Percentiles rank a stretch among this genome's conserved stretches.
These are phyloP conservation scores for Lactarius hatsudake DNA, from an alignment of 768 basidiomycete species.

Conservation along the genomic window DNA sequence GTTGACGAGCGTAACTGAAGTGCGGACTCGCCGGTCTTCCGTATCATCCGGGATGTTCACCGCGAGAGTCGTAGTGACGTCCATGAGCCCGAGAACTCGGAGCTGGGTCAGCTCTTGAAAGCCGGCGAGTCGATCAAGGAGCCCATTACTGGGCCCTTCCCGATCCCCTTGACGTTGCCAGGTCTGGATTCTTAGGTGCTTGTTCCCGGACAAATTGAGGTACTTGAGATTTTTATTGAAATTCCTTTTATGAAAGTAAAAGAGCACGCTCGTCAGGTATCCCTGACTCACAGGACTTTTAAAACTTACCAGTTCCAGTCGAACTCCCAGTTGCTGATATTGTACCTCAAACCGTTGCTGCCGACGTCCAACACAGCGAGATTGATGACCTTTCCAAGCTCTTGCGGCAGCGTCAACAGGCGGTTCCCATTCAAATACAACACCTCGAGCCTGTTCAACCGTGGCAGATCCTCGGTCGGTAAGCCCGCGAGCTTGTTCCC, in stretches of 20 bases:
- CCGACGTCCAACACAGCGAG: conserved; percentile 88
- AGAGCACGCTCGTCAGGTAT: neutral
- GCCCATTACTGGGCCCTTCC: conserved; percentile 30
- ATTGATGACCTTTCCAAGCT: conserved; percentile 77
- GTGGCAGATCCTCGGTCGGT: conserved; percentile 84
- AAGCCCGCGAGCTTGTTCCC: conserved; percentile 92
- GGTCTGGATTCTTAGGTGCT: conserved; percentile 91
- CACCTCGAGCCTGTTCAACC: conserved; percentile 62
- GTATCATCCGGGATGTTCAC: conserved; percentile 73
- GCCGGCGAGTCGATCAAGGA: conserved; percentile 53
- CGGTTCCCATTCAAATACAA: conserved; percentile 93
- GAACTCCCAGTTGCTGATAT: conserved; percentile 97
- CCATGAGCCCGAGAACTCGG: conserved; percentile 94
- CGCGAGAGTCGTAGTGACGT: conserved; percentile 69
- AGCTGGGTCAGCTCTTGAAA: conserved; percentile 86
- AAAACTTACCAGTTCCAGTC: conserved; percentile 94
- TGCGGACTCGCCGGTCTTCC: conserved; percentile 88
- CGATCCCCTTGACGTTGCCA: conserved; percentile 43
- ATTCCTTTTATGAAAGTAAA: conserved; percentile 58
- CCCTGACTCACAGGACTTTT: neutral
- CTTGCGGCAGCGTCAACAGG: conserved; percentile 87
- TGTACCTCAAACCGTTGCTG: conserved; percentile 92
- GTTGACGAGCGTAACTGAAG: conserved; percentile 83
- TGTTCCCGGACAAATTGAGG: conserved; percentile 96
- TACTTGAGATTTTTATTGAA: conserved; percentile 92